Evolutionary conservation across 352 stramenopile genomes (phyloP).

Genomic region (Pythium insidiosum): DNA sequence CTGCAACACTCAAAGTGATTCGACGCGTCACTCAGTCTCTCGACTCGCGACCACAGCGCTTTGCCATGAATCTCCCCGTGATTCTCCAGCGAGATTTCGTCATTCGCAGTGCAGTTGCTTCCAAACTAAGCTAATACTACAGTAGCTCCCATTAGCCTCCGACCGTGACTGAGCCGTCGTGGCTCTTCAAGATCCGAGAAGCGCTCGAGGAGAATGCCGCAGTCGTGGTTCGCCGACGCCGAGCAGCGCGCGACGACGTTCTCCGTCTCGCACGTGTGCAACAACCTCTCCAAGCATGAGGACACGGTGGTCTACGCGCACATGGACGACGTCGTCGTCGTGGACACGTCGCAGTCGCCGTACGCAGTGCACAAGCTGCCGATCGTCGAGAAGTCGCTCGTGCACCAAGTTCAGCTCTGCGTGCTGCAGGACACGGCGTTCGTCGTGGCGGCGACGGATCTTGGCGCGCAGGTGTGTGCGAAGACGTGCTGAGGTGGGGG

Average conservation of each 20-base stretch:
- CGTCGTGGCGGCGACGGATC: slow-evolving; percentile 59
- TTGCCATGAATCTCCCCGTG: no score
- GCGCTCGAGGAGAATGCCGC: slow-evolving; percentile 6
- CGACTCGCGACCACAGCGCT: no score
- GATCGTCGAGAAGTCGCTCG: slow-evolving; percentile 16
- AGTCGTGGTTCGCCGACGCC: slow-evolving; percentile 13
- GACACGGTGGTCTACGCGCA: slow-evolving; percentile 20
- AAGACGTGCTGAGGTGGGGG: neutral
- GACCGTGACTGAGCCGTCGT: neutral
- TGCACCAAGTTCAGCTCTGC: slow-evolving; percentile 70
- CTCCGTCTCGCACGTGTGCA: slow-evolving; percentile 18
- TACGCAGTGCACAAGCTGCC: slow-evolving; percentile 17
- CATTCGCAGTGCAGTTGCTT: neutral
- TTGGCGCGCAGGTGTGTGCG: slow-evolving; percentile 35
- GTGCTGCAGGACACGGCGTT: slow-evolving; percentile 27
- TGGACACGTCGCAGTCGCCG: slow-evolving; percentile 13
- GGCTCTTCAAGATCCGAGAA: slow-evolving; percentile 8
- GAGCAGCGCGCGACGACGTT: slow-evolving; percentile 18
- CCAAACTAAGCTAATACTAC: neutral
- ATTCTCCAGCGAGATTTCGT: no score
- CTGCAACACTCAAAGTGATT: no score
- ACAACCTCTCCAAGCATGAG: slow-evolving; percentile 16
- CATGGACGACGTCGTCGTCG: slow-evolving; percentile 17
- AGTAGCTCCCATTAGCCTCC: slow-evolving; percentile 1
- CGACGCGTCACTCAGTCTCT: no score